phyloP scores from a whole-genome alignment of 2,329 filamentous ascomycete genomes.

The Colletotrichum trifolii region DNA sequence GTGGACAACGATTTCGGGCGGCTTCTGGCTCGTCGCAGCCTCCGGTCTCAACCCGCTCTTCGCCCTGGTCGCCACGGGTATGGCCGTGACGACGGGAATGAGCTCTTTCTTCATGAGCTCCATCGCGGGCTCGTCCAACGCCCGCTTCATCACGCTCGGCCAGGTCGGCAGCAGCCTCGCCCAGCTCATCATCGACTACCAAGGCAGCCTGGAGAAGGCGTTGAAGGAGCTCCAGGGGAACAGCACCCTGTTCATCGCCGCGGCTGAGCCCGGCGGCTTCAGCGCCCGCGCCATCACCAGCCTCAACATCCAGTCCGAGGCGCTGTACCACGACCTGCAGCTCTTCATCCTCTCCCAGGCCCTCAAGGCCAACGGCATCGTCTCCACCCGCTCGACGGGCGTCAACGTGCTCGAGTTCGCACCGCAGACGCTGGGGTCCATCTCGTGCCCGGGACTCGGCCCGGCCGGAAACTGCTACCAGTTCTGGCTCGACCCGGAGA shows the following conservation, averaged over 20 bases:
- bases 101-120: conserved; percentile 30
- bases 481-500: conserved; percentile 40
- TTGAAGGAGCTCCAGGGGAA: conserved; percentile 39
- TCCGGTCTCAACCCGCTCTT: conserved; percentile 35
- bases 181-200: conserved; percentile 42
- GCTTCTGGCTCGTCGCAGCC: conserved; percentile 34
- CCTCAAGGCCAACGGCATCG: conserved; percentile 40
- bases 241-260: conserved; percentile 38
- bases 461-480: conserved; percentile 37
- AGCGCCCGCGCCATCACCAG: conserved; percentile 41
- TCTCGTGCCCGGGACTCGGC: conserved; percentile 31
- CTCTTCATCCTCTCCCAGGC: conserved; percentile 39
- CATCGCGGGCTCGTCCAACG: conserved; percentile 34
- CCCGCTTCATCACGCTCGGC: conserved; percentile 42
- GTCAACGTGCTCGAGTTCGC: conserved; percentile 39
- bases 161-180: conserved; percentile 41
- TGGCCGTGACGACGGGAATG: conserved; percentile 28
- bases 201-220: conserved; percentile 36
- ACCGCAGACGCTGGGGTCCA: conserved; percentile 25
- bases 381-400: conserved; percentile 39
- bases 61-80: conserved; percentile 27
- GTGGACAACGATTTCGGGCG: conserved; percentile 39
- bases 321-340: conserved; percentile 40
- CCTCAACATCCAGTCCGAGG: conserved; percentile 39
- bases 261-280: conserved; percentile 39